Evolutionary conservation across 2,329 filamentous ascomycete genomes (phyloP), one percentile per base, ranked within the genome.

Genomic region (Fusarium pseudocircinatum): DNA sequence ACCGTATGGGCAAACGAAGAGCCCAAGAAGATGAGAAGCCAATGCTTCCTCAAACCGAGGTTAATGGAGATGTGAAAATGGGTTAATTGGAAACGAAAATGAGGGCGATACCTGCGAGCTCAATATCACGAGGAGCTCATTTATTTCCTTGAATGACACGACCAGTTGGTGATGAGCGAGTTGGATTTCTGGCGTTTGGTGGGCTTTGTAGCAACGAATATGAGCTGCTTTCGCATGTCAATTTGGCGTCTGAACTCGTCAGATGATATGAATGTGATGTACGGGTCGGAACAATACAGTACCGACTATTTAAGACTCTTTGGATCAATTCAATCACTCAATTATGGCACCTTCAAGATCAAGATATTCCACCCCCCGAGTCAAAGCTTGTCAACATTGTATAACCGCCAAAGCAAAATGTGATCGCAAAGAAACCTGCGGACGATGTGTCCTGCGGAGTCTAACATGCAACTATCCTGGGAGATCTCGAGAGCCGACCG

Each of bases 1-100:
- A 95, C 67, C 87, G 91, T 26, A 85, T 97, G 66, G 94, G 93
- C 37, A 83, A 81, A 75, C 72, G 77, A 52, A 69, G 72, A 34
- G 71, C 75, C 36, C 72, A 75, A 12, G 79, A 79, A 18, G 76
- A 79, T 3, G 79, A 81, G 43, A 77, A 79, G 57, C 60, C 75
- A 1, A 64, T 78, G 49, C 58, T 79, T 26, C 77, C 78, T 24
- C 68, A 74, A 39, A 59, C 70, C 4, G 62, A 73, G 50, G 26
- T 70, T n/a, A 76, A 76, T 40, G 74, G 73, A 20, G 78, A 80
- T 60, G 75, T 78, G 40, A 80, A 80, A 70, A 79, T 78, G 78
- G 73, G 73, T 18, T 79, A 52, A 77, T 64, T 24, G 24, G 57
- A 47, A 71, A 50, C 30, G 32, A 63, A 68, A 63, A 71, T 28